A percentile compares a stretch with the other conserved stretches of the same genome.
Conservation (phyloP, 208 protist species). For the Leptomonas seymouri region DNA sequence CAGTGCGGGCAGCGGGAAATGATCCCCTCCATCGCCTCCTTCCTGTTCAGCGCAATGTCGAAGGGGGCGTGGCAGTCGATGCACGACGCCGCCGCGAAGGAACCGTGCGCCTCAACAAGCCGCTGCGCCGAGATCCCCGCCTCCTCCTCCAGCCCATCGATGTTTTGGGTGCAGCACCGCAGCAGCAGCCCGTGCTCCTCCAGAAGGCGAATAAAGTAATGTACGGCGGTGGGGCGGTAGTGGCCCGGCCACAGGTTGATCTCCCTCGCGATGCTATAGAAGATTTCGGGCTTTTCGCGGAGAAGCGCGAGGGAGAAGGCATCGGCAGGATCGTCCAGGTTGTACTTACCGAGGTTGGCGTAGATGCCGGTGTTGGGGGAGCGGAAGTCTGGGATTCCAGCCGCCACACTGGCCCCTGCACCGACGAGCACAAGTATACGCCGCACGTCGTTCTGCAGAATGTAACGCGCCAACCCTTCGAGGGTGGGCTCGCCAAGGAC, state of each 20-base stretch:
- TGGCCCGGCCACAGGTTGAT: constrained; percentile 86
- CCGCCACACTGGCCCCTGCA: constrained; percentile 91
- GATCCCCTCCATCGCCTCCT: constrained; percentile 43
- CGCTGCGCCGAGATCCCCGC: constrained; percentile 77
- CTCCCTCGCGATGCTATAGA: constrained; percentile 89
- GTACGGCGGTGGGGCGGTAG: constrained; percentile 86
- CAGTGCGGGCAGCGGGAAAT: constrained; percentile 71
- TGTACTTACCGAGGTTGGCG: constrained; percentile 84
- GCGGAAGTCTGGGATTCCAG: constrained; percentile 96
- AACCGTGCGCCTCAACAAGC: constrained; percentile 97
- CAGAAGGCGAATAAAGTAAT: constrained; percentile 95
- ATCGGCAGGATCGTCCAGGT: constrained; percentile 88
- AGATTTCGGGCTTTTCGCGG: constrained; percentile 85
- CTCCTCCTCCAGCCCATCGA: constrained; percentile 93
- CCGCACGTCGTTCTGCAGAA: constrained; percentile 55
- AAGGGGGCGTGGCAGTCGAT: constrained; percentile 74
- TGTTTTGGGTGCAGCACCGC: constrained; percentile 97
- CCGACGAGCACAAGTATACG: constrained; percentile 93
- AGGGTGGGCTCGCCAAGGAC: constrained; percentile 55
- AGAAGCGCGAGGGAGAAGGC: constrained; percentile 94
- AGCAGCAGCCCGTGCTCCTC: constrained; percentile 91
- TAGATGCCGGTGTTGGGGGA: constrained; percentile 94
- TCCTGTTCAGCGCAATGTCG: constrained; percentile 39
- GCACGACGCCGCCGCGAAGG: constrained; percentile 87
- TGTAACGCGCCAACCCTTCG: constrained; percentile 67